phyloP scores from a whole-genome alignment of 108 stramenopile genomes.

The Conticribra weissflogii region DNA sequence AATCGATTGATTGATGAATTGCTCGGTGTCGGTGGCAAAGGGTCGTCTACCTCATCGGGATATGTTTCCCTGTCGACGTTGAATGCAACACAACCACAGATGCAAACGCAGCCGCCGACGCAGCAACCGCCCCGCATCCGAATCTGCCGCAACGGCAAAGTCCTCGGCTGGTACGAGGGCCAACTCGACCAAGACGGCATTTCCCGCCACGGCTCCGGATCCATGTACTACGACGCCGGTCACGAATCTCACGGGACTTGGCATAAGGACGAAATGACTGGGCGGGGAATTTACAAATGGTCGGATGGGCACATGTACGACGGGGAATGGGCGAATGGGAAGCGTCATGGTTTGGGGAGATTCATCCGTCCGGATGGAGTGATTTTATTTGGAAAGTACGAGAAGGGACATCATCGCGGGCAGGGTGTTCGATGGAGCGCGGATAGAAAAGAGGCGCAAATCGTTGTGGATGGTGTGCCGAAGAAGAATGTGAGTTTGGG shows the following conservation, averaged over 20 bases:
- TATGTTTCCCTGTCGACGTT: background rate
- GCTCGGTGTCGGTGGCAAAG: constrained; percentile 2
- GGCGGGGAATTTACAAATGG: constrained; percentile 38
- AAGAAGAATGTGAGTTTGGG: constrained; percentile 30
- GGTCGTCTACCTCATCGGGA: background rate
- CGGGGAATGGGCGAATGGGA: constrained; percentile 37
- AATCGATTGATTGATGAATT: constrained; percentile 37
- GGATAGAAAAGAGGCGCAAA: constrained; percentile 38
- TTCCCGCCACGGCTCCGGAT: constrained; percentile 25
- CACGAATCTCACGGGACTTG: constrained; percentile 37
- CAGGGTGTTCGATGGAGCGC: constrained; percentile 43
- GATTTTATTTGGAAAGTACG: constrained; percentile 39
- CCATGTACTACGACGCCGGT: constrained; percentile 50
- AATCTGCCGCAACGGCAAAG: constrained; percentile 35
- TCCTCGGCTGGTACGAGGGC: constrained; percentile 44
- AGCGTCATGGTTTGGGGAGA: constrained; percentile 40
- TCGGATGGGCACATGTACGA: constrained; percentile 42
- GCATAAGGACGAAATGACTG: constrained; percentile 44
- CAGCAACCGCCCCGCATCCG: constrained; percentile 8
- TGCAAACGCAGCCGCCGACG: constrained; percentile 10
- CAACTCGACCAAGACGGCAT: constrained; percentile 30
- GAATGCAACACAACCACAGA: background rate
- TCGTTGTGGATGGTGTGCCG: constrained; percentile 39
- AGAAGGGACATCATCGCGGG: constrained; percentile 40
- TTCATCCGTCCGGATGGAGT: constrained; percentile 44